Evolutionary conservation across 495 filamentous ascomycete species (phyloP).

Genomic region (Astrocystis sublimbata): DNA sequence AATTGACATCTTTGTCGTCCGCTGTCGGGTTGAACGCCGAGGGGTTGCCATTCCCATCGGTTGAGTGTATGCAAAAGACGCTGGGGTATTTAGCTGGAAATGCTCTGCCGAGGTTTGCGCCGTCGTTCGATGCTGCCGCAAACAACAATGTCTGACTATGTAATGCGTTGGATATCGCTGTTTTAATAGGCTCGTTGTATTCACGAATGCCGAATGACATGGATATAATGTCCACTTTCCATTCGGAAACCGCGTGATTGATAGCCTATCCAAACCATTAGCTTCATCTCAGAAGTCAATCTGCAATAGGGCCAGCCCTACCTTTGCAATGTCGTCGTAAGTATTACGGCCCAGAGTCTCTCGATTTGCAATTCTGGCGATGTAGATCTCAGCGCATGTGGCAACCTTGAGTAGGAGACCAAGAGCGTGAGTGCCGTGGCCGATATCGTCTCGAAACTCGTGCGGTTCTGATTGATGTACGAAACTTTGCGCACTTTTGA

Average conservation of each 20-base stretch:
- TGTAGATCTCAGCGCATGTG: constrained; percentile 36
- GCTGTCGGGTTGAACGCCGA: constrained; percentile 36
- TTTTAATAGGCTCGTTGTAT: constrained; percentile 28
- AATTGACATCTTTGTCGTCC: constrained; percentile 32
- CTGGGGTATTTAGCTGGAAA: constrained; percentile 38
- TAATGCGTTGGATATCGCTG: constrained; percentile 30
- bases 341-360: neutral
- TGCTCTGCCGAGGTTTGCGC: constrained; percentile 33
- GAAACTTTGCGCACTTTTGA: neutral
- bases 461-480: neutral
- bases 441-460: constrained; percentile 35
- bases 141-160: constrained; percentile 32
- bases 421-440: constrained; percentile 39
- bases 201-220: constrained; percentile 40
- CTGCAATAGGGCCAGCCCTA: neutral
- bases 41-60: constrained; percentile 38
- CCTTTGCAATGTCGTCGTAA: constrained; percentile 1
- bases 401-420: constrained; percentile 36
- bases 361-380: constrained; percentile 29
- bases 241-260: constrained; percentile 33
- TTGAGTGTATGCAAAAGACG: constrained; percentile 41
- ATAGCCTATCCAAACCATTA: constrained; percentile 29
- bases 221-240: constrained; percentile 41
- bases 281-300: neutral
- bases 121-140: constrained; percentile 40